Evolutionary conservation across 2,329 filamentous ascomycete genomes (phyloP).

Genomic region (Neopestalotiopsis sp.): DNA sequence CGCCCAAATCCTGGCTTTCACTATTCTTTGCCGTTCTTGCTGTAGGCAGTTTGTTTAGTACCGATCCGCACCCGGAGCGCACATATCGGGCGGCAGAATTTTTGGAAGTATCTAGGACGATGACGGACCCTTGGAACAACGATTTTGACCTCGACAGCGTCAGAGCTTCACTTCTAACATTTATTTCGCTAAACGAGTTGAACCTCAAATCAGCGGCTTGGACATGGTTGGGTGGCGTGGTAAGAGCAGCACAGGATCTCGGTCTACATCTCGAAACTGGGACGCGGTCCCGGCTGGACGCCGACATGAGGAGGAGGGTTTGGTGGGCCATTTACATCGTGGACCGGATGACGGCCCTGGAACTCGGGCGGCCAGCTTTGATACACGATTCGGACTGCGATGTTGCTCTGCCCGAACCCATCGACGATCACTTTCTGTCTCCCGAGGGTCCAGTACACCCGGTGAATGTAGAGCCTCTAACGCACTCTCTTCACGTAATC

Average conservation of each 20-base stretch:
- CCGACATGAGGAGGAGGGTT: conserved; percentile 83
- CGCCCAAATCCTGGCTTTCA: conserved; percentile 74
- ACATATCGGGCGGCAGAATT: conserved; percentile 63
- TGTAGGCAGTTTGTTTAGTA: conserved; percentile 76
- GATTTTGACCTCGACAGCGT: conserved; percentile 78
- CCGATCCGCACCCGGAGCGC: conserved; percentile 59
- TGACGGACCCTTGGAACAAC: conserved; percentile 83
- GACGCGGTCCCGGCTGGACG: conserved; percentile 75
- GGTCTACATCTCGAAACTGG: conserved; percentile 79
- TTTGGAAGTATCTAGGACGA: conserved; percentile 71
- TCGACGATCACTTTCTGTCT: conserved; percentile 80
- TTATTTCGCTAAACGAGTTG: conserved; percentile 82
- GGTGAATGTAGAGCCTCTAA: conserved; percentile 58
- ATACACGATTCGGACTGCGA: conserved; percentile 92
- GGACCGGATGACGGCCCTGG: conserved; percentile 81
- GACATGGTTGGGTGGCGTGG: conserved; percentile 81
- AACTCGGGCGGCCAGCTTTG: conserved; percentile 78
- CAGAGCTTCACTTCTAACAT: conserved; percentile 72
- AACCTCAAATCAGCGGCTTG: conserved; percentile 86
- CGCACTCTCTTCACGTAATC: conserved; percentile 76
- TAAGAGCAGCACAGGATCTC: conserved; percentile 82
- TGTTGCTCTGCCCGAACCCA: conserved; percentile 75
- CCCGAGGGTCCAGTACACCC: conserved; percentile 59
- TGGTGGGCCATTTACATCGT: conserved; percentile 96
- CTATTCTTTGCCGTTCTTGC: conserved; percentile 85